Evolutionary conservation across 495 filamentous ascomycete genomes (phyloP).

Genomic region (Aspergillus indologenus): DNA sequence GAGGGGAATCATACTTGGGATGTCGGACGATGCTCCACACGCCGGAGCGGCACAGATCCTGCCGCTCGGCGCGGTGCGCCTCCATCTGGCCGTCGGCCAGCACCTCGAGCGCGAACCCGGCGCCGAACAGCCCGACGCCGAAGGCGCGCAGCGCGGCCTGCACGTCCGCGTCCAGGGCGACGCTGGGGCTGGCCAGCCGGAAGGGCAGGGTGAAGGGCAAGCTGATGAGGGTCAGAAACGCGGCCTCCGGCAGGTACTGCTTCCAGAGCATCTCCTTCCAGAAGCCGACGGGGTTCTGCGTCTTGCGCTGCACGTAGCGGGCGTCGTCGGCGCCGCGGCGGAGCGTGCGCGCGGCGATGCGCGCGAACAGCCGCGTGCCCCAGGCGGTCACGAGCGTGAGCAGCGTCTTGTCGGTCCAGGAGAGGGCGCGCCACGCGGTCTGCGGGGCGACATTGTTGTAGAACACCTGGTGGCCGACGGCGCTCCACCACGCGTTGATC

Average conservation of each 20-base stretch:
- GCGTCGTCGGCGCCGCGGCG: slow-evolving; percentile 51
- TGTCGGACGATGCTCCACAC: slow-evolving; percentile 60
- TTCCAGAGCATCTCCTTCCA: slow-evolving; percentile 52
- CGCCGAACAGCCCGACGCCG: slow-evolving; percentile 52
- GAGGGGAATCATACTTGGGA: slow-evolving; percentile 51
- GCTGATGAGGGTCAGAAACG: slow-evolving; percentile 50
- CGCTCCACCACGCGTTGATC: slow-evolving; percentile 57
- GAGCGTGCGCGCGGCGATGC: slow-evolving; percentile 43
- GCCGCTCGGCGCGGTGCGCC: slow-evolving; percentile 31
- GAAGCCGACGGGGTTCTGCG: slow-evolving; percentile 40
- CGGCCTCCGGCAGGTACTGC: slow-evolving; percentile 50
- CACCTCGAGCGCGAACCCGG: slow-evolving; percentile 51
- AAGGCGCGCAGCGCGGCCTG: slow-evolving; percentile 34
- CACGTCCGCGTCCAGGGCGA: slow-evolving; percentile 9
- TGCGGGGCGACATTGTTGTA: slow-evolving; percentile 35
- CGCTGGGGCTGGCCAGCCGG: slow-evolving; percentile 20
- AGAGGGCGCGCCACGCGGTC: slow-evolving; percentile 40
- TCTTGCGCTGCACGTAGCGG: slow-evolving; percentile 49
- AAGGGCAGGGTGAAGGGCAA: slow-evolving; percentile 56
- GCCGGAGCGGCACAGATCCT: slow-evolving; percentile 45
- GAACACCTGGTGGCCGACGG: slow-evolving; percentile 46
- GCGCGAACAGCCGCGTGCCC: slow-evolving; percentile 52
- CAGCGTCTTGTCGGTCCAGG: slow-evolving; percentile 50
- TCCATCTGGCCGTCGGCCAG: slow-evolving; percentile 54
- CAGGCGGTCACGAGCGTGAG: slow-evolving; percentile 52